Percentiles rank a stretch among this genome's conserved stretches.
phyloP scores from a whole-genome alignment of 768 basidiomycete species.

The Gelatoporia subvermispora region DNA sequence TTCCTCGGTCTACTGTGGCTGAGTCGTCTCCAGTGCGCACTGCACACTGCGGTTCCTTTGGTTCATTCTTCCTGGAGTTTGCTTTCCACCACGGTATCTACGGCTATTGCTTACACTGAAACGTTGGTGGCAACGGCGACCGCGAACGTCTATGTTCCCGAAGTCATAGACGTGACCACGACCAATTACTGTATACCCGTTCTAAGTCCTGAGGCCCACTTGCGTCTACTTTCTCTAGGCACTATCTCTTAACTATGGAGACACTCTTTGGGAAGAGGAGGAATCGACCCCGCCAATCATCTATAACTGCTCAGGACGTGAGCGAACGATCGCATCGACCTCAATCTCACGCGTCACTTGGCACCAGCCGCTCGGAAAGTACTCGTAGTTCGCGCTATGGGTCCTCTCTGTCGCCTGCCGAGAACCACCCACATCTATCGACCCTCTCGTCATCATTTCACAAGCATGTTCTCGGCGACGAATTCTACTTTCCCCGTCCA shows the following conservation, averaged over 20 bases:
- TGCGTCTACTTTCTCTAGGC: no score
- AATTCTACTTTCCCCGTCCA: conserved; percentile 76
- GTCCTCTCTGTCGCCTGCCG: conserved; percentile 47
- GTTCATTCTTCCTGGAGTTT: no score
- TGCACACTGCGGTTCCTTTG: no score
- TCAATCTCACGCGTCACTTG: conserved; percentile 28
- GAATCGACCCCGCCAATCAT: conserved; percentile 30
- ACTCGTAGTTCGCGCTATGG: conserved; percentile 62
- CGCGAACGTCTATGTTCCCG: no score
- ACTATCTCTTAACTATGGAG: conserved; percentile 21
- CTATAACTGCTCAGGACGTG: conserved; percentile 25
- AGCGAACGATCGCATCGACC: conserved; percentile 27
- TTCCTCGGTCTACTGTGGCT: no score
- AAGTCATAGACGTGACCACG: no score
- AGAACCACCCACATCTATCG: conserved; percentile 52
- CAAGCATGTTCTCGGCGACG: conserved; percentile 40
- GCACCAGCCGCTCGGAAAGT: conserved; percentile 51
- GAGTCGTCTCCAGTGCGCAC: no score
- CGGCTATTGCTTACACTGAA: no score
- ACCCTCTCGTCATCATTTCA: conserved; percentile 30
- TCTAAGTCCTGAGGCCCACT: no score
- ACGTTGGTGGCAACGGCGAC: no score
- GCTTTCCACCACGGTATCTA: no score
- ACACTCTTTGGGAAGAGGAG: conserved; percentile 34
- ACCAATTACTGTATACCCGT: no score